Evolutionary conservation across 768 basidiomycete genomes (phyloP).

Genomic region (Mrakia gelida): DNA sequence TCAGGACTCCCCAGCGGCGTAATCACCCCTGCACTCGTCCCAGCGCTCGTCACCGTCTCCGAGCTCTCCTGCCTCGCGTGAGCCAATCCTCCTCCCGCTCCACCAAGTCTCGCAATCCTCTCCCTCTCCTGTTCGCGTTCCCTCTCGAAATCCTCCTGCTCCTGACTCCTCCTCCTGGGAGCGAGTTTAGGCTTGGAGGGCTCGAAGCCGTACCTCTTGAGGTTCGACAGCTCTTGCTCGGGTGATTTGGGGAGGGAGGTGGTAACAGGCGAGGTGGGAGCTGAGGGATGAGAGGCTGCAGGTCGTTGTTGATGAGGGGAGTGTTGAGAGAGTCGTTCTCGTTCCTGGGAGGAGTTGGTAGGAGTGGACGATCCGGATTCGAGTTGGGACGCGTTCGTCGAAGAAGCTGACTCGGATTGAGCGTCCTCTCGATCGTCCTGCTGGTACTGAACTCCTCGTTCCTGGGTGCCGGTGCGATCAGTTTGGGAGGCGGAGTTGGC

Average conservation of each 20-base stretch:
- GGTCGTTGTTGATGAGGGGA: background rate
- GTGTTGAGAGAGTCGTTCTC: background rate
- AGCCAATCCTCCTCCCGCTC: background rate
- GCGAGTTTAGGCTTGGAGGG: background rate
- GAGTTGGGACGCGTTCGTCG: background rate
- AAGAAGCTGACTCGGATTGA: background rate
- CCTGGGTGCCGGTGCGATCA: background rate
- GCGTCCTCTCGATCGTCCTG: background rate
- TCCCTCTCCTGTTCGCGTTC: background rate
- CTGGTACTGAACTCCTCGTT: background rate
- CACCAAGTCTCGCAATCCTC: background rate
- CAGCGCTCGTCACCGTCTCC: background rate
- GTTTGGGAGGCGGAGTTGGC: background rate
- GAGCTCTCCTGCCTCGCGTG: slow-evolving; percentile 6
- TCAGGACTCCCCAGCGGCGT: slow-evolving; percentile 3
- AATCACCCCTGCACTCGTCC: background rate
- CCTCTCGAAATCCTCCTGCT: slow-evolving; percentile 8
- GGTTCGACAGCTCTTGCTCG: background rate
- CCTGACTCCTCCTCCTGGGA: background rate
- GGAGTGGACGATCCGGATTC: slow-evolving; percentile 1
- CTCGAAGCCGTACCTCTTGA: slow-evolving; percentile 5
- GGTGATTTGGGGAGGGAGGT: background rate
- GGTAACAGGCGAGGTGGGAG: background rate
- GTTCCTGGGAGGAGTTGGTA: slow-evolving; percentile 7
- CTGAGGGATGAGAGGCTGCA: background rate